Evolutionary conservation across 2,329 filamentous ascomycete species (phyloP).

Genomic region (Cladosporium phlei): DNA sequence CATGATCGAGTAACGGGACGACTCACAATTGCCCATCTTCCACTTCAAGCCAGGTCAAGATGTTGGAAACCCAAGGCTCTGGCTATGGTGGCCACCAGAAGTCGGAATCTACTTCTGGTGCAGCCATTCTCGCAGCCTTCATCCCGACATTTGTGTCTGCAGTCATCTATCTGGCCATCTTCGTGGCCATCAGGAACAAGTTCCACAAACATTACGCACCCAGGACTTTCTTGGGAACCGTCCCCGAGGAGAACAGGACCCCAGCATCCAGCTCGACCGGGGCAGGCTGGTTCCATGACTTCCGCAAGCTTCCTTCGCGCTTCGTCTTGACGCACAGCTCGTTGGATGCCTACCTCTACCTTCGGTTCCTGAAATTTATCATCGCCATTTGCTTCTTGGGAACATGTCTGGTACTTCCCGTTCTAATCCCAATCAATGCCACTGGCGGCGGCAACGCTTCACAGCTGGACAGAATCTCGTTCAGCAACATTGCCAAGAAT

Average conservation of each 20-base stretch:
- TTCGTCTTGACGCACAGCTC: constrained; percentile 46
- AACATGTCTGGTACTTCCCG: constrained; percentile 41
- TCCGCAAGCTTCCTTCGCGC: constrained; percentile 39
- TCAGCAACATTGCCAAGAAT: constrained; percentile 38
- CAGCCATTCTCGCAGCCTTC: constrained; percentile 30
- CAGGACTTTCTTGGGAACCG: constrained; percentile 30
- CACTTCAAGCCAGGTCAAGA: too few relatives aligned
- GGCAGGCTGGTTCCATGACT: constrained; percentile 46
- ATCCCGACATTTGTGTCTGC: constrained; percentile 29
- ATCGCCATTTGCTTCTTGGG: constrained; percentile 41
- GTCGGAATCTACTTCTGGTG: constrained; percentile 26
- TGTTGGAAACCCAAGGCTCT: constrained; percentile 1
- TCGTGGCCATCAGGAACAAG: constrained; percentile 26
- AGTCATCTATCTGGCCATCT: constrained; percentile 27
- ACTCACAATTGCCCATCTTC: too few relatives aligned
- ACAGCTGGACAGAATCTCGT: constrained; percentile 30
- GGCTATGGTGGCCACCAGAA: constrained; percentile 24
- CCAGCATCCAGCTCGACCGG: constrained; percentile 23
- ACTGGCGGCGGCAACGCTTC: constrained; percentile 33
- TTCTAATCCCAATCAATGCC: constrained; percentile 45
- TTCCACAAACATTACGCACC: constrained; percentile 31
- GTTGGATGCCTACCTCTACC: constrained; percentile 46
- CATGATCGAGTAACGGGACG: too few relatives aligned
- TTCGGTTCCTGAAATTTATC: constrained; percentile 44
- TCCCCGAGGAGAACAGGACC: constrained; percentile 31